Evolutionary conservation across 2,329 filamentous ascomycete species (phyloP).

Genomic region (Fusarium nisikadoi): DNA sequence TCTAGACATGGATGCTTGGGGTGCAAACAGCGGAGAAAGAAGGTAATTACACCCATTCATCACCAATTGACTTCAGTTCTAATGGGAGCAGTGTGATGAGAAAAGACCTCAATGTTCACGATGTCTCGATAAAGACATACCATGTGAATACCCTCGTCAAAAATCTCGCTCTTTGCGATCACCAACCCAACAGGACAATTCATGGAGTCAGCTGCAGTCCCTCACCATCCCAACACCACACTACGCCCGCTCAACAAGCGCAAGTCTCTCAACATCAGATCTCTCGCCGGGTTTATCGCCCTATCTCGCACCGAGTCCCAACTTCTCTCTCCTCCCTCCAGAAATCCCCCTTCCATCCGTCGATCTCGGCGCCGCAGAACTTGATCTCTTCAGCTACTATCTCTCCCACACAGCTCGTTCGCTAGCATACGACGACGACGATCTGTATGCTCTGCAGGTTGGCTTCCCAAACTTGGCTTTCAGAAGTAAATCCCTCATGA

Average conservation of each 20-base stretch:
- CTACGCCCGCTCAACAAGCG: background rate
- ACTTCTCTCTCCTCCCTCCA: background rate
- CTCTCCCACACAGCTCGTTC: constrained; percentile 54
- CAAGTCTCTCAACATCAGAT: background rate
- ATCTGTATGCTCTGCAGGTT: constrained; percentile 54
- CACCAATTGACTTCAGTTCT: background rate
- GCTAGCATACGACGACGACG: constrained; percentile 50
- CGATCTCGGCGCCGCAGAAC: constrained; percentile 44
- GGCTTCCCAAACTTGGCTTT: constrained; percentile 57
- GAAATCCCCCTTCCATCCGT: background rate
- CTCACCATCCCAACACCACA: background rate
- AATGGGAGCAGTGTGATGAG: constrained; percentile 26
- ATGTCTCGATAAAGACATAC: constrained; percentile 19
- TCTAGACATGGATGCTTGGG: constrained; percentile 38
- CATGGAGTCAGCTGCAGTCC: background rate
- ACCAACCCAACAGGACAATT: background rate
- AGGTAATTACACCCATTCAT: background rate
- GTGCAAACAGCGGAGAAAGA: constrained; percentile 40
- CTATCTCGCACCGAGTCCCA: constrained; percentile 1
- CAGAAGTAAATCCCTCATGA: constrained; percentile 53
- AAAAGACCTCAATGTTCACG: constrained; percentile 26
- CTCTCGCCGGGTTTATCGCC: constrained; percentile 4
- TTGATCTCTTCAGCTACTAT: constrained; percentile 54
- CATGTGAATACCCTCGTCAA: constrained; percentile 24
- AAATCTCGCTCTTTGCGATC: background rate